Conservation (phyloP, 1,284 basidiomycete genomes). For the Ganoderma meredithae region DNA sequence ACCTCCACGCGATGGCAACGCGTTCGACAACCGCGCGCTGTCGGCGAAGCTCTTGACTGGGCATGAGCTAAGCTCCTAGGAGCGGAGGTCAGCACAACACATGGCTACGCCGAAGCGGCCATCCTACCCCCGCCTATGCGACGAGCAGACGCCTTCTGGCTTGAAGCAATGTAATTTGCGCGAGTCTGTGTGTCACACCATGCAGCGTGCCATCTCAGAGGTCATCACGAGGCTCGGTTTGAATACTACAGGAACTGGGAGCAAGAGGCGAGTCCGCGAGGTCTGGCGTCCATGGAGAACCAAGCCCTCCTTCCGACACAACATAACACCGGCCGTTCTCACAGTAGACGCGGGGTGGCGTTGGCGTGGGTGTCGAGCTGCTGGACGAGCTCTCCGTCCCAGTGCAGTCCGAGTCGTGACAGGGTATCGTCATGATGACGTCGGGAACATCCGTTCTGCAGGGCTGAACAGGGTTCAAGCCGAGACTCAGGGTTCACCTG, state of each 20-base stretch:
- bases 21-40: neutral
- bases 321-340: conserved; percentile 10
- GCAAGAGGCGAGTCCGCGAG: neutral
- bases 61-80: neutral
- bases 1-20: neutral
- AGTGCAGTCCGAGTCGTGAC: neutral
- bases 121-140: neutral
- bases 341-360: conserved; percentile 8
- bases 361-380: neutral
- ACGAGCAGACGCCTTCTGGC: neutral
- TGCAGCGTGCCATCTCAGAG: neutral
- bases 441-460: conserved; percentile 4
- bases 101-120: neutral
- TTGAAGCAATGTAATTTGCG: too few species aligned
- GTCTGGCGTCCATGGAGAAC: conserved; percentile 4
- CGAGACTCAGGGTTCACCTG: too few species aligned
- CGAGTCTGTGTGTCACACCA: neutral
- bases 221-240: neutral
- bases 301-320: conserved; percentile 9
- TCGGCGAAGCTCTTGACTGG: neutral
- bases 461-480: neutral
- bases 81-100: neutral
- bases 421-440: conserved; percentile 3
- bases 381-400: conserved; percentile 1
- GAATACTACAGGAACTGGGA: conserved; percentile 1